phyloP scores from a whole-genome alignment of 768 basidiomycete species.

The Pleurotus tuoliensis region DNA sequence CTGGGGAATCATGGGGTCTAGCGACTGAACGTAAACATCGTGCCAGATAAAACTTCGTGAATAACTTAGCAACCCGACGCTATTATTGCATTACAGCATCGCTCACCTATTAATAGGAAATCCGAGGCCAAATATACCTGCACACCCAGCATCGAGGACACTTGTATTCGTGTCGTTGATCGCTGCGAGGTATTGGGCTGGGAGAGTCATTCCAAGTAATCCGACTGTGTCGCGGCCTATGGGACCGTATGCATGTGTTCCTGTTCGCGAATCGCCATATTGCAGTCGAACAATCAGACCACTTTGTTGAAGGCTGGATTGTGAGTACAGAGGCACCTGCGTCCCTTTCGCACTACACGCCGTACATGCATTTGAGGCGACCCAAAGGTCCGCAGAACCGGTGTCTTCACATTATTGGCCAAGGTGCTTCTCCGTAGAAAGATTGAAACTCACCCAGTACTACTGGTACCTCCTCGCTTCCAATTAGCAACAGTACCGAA shows the following conservation, averaged over 20 bases:
- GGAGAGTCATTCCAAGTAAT: conserved; percentile 47
- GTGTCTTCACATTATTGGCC: conserved; percentile 43
- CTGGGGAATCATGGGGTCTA: conserved; percentile 2
- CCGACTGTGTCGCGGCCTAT: conserved; percentile 57
- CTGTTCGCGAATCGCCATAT: conserved; percentile 72
- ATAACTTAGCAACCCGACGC: background rate
- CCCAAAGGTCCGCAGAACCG: conserved; percentile 78
- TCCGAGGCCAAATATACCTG: conserved; percentile 73
- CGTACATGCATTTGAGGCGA: conserved; percentile 55
- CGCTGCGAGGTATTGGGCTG: conserved; percentile 58
- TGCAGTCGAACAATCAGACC: conserved; percentile 44
- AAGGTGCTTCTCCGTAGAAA: too few species aligned
- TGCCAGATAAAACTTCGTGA: conserved; percentile 2
- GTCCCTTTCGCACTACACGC: conserved; percentile 33
- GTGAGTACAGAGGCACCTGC: conserved; percentile 41
- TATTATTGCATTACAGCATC: background rate
- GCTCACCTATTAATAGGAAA: conserved; percentile 68
- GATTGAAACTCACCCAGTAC: conserved; percentile 47
- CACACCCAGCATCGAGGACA: conserved; percentile 48
- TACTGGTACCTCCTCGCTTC: conserved; percentile 47
- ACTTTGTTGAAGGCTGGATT: conserved; percentile 41
- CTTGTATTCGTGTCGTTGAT: conserved; percentile 69
- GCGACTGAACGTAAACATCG: background rate
- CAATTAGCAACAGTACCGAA: conserved; percentile 55
- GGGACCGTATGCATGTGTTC: conserved; percentile 61